Base-by-base conservation (phyloP, 352 stramenopile species). In the Pythium folliculosum region DNA sequence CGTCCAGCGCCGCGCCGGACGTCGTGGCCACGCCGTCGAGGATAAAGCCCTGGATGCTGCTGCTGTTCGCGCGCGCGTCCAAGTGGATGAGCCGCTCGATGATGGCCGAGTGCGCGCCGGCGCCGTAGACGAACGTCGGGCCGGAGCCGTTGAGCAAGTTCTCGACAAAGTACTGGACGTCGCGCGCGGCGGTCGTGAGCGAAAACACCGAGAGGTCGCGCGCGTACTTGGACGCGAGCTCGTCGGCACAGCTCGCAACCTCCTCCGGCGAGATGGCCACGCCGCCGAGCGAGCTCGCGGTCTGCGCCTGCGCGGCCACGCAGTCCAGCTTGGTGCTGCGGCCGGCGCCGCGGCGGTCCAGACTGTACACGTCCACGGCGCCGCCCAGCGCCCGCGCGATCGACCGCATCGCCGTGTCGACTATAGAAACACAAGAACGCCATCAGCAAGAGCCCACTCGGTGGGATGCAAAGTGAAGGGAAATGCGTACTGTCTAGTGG, bases 391-490 rank as follows among this genome's bases (percentile, higher is more conserved):
- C 12, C 12, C 51, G 25, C 25, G 74, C 71, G 2, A 86, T 30
- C 9, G 67, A 60, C 1, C 61, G 38, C 80, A 88, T 86, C 25
- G 55, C 68, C 9, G 44, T 65, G 47, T 88, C 80, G 71, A 84
- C 75, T 75, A 65, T 54, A 65, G 30, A 56, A 10, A 58, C 27
- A 54, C 35, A 30, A 23, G 21, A 49, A 27, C 40, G 2, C 16
- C 22, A 5, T 52, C 17, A 62, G 22, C 37, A 5, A 32, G 5
- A 32, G 27, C 27, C 37, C 37, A 7, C 14, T 17, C 14, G 9
- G 37, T 3, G 9, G 37, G 10, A 17, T 43, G 10, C 37, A 43
- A 43, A 17, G 10, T 17, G 14, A 12, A 3, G 9, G 37, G 35
- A 40, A n/a, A 23, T 19, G 43, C 38, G 43, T 50, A 55, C 57